Evolutionary conservation across 306 rosid genomes (phyloP).

Genomic region (Abrus precatorius): DNA sequence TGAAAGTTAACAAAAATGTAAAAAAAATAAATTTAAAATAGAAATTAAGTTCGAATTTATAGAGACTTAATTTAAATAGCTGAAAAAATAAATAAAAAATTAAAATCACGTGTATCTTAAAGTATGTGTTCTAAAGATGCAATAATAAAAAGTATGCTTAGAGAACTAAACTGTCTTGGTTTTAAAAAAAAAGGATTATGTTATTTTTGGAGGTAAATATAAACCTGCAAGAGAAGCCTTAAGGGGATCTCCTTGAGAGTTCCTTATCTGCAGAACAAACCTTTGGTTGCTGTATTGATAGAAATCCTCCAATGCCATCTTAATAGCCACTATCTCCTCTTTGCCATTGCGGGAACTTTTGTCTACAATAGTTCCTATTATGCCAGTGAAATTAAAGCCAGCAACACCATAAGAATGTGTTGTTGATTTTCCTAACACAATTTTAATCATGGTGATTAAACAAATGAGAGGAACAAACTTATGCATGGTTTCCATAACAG

Average conservation of each 20-base stretch:
- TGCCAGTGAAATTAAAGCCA: not conserved
- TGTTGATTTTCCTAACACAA: not conserved
- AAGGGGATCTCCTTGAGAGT: slow-evolving; percentile 54
- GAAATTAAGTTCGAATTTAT: too few relatives aligned
- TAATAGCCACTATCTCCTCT: slow-evolving; percentile 62
- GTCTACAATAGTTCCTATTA: slow-evolving; percentile 56
- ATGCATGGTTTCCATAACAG: slow-evolving; percentile 30
- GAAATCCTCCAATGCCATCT: slow-evolving; percentile 58
- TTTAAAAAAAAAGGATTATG: not conserved
- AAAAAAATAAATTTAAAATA: too few relatives aligned
- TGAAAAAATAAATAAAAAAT: too few relatives aligned
- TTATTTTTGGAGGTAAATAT: not conserved
- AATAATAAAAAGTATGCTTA: too few relatives aligned
- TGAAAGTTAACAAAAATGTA: too few relatives aligned
- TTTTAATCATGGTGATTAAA: not conserved
- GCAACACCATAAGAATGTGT: not conserved
- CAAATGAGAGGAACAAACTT: slow-evolving; percentile 10
- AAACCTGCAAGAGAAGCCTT: slow-evolving; percentile 60
- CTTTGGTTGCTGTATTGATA: slow-evolving; percentile 36
- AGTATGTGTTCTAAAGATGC: too few relatives aligned
- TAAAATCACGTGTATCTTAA: too few relatives aligned
- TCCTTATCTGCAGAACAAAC: slow-evolving; percentile 36
- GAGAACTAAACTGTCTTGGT: not conserved
- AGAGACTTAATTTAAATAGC: too few relatives aligned
- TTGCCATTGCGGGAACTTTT: slow-evolving; percentile 53